These are phyloP conservation scores for Parmales sp. DNA, from an alignment of 108 stramenopile genomes.

Conservation along the genomic window DNA sequence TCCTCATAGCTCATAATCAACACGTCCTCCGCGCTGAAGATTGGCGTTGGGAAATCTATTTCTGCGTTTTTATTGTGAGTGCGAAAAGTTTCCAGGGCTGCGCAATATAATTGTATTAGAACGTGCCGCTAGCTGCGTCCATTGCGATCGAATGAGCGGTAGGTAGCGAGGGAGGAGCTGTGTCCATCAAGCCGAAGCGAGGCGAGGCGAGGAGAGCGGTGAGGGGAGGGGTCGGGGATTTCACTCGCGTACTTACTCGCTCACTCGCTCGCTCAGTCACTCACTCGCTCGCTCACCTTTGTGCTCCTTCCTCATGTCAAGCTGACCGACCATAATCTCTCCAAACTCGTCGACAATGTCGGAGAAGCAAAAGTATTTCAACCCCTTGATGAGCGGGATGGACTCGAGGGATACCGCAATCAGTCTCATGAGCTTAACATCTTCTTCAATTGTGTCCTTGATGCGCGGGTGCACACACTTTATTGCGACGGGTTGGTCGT, in stretches of 20 bases:
- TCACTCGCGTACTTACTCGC: conserved; percentile 16
- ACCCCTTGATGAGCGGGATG: conserved; percentile 48
- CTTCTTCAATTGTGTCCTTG: conserved; percentile 43
- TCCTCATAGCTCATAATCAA: conserved; percentile 45
- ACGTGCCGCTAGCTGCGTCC: conserved; percentile 9
- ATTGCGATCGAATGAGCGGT: conserved; percentile 42
- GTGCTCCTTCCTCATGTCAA: conserved; percentile 65
- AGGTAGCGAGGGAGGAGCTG: not conserved
- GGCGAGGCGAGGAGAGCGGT: conserved; percentile 33
- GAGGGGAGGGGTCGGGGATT: conserved; percentile 46
- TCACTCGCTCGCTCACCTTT: conserved; percentile 51
- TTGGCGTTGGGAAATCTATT: not conserved
- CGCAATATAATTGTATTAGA: not conserved
- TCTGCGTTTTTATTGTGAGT: not conserved
- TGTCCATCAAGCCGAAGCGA: conserved; percentile 46
- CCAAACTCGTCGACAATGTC: conserved; percentile 60
- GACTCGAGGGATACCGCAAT: conserved; percentile 45
- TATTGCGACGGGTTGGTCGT: conserved; percentile 46
- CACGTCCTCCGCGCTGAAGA: not conserved
- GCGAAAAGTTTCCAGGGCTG: too few species aligned
- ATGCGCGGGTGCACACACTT: conserved; percentile 76
- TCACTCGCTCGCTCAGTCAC: not conserved
- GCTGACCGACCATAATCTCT: conserved; percentile 49
- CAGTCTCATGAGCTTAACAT: conserved; percentile 51
- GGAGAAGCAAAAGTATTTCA: conserved; percentile 59